Percentiles rank a stretch among this genome's conserved stretches.
phyloP scores from a whole-genome alignment of 208 protist genomes.

The Acanthamoeba triangularis region DNA sequence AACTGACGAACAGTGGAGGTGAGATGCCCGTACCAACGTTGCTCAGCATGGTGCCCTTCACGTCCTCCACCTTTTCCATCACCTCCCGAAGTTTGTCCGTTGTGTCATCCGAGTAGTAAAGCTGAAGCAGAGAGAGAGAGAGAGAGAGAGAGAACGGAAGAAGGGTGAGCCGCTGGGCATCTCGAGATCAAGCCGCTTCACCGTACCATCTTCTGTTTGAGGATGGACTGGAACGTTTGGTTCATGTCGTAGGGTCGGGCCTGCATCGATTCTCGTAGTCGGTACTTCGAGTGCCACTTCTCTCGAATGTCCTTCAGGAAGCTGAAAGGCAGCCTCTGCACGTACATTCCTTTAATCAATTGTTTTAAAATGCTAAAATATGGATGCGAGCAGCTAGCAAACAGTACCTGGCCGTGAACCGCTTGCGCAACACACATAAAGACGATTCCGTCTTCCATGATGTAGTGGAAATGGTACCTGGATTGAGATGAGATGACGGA shows the following conservation, averaged over 20 bases:
- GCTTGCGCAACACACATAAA: conserved; percentile 57
- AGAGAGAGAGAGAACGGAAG: too few species aligned
- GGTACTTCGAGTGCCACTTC: conserved; percentile 58
- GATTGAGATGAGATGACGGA: neutral
- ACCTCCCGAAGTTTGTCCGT: conserved; percentile 37
- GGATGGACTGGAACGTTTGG: conserved; percentile 23
- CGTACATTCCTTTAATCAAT: neutral
- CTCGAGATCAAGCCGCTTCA: neutral
- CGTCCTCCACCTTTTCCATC: conserved; percentile 70
- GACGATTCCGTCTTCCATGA: conserved; percentile 46
- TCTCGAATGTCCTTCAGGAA: conserved; percentile 57
- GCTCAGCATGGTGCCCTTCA: conserved; percentile 57
- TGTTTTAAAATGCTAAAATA: neutral
- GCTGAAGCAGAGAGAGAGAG: neutral
- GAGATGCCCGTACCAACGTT: conserved; percentile 15
- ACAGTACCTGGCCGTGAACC: conserved; percentile 1
- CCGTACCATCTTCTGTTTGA: conserved; percentile 45
- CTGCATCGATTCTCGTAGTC: conserved; percentile 37
- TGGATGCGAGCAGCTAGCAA: neutral
- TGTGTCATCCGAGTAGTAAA: conserved; percentile 53
- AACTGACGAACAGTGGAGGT: neutral
- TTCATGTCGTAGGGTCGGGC: conserved; percentile 62
- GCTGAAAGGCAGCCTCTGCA: conserved; percentile 27
- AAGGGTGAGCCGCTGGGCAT: neutral
- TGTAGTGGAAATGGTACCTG: conserved; percentile 63